Evolutionary conservation across 768 basidiomycete genomes (phyloP), one percentile per base, ranked within the genome.

Genomic region (Melanogaster broomeanus): DNA sequence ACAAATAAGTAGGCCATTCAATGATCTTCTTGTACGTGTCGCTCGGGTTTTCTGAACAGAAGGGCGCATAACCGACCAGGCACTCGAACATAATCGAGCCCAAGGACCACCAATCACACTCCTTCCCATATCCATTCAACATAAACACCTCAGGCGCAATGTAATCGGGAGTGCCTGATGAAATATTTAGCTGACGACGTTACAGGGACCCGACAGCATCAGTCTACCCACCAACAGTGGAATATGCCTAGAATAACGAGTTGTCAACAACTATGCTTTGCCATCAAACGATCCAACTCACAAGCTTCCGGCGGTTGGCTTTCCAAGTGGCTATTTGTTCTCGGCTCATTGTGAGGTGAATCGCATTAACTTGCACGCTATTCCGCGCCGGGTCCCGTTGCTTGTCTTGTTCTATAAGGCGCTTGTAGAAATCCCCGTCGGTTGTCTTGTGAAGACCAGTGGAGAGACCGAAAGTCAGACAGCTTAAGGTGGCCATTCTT

Each of bases 81-180:
- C 96, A 98, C 71, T 99, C 96, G 66, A 95, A 99, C 85, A 95
- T 97, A 69, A 99, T 98, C 6, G 96, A 95, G 12, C 96, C 96
- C 49, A 99, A 74, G 33, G 96, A 98, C 96, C 96, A 99, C 96
- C 96, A 99, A 72, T 99, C 96, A 66, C 96, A 98, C 72, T 98
- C 96, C 71, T 96, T 95, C 42, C 94, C 93, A 61, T 99, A 99
- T 5, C 96, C 96, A 65, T 96, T 89, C 76, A 96, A 88, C 68
- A 93, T 73, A 79, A 99, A 98, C 60, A 98, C 96, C 64, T 98
- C 95, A 3, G 95, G 95, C 0, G 95, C 94, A 62, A 98, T 98
- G 81, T 96, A 82, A 44, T 55, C 68, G 28, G 68, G 68, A 11
- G 68, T 69, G 45, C 68, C 67, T 69, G 31, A 18, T n/a, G 28